Percentiles rank a stretch among this genome's conserved stretches.
phyloP scores from a whole-genome alignment of 2,329 filamentous ascomycete genomes.

The Colletotrichum abscissum region DNA sequence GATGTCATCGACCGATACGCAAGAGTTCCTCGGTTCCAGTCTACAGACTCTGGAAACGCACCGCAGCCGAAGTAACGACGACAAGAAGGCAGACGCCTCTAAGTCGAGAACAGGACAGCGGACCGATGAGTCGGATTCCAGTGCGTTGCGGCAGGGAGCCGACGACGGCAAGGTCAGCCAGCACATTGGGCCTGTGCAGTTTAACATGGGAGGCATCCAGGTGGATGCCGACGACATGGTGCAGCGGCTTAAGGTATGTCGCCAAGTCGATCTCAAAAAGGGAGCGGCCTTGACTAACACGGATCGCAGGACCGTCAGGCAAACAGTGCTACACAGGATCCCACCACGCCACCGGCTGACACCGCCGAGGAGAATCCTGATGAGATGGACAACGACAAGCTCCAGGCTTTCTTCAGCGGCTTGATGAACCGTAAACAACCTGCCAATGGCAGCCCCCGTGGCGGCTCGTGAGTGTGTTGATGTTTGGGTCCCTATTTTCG shows the following conservation, averaged over 20 bases:
- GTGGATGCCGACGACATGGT: conserved; percentile 96
- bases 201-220: conserved; percentile 98
- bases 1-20: conserved; percentile 77
- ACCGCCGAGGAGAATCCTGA: conserved; percentile 48
- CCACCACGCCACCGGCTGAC: conserved; percentile 48
- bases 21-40: conserved; percentile 81
- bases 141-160: conserved; percentile 44
- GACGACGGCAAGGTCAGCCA: conserved; percentile 68
- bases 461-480: conserved; percentile 11
- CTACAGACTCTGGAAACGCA: conserved; percentile 77
- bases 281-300: conserved; percentile 36
- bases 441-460: conserved; percentile 20
- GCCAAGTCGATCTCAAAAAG: no score
- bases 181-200: conserved; percentile 94
- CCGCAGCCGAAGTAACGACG: conserved; percentile 64
- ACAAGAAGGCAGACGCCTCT: conserved; percentile 39
- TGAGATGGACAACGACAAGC: conserved; percentile 65
- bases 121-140: conserved; percentile 39
- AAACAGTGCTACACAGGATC: conserved; percentile 59
- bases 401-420: conserved; percentile 69
- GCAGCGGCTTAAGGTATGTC: conserved; percentile 79
- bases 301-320: conserved; percentile 65
- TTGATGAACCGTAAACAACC: conserved; percentile 65
- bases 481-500: background rate
- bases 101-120: conserved; percentile 38